Evolutionary conservation across 176 grass and related monocot genomes (phyloP).

Genomic region (Triticum timopheevii): DNA sequence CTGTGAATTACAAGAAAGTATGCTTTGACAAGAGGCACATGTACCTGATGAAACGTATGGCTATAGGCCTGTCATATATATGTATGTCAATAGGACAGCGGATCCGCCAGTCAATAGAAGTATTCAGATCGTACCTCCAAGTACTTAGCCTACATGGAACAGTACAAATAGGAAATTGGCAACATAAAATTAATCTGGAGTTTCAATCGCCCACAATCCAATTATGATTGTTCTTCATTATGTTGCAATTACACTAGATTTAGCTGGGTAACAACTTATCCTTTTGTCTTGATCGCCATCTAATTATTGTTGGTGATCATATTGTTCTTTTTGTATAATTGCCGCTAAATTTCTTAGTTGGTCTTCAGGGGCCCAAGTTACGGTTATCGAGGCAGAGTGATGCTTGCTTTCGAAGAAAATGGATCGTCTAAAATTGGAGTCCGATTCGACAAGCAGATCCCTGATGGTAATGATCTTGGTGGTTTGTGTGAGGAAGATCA

Average conservation of each 20-base stretch:
- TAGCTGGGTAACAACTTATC: background rate
- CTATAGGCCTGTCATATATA: background rate
- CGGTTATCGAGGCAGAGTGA: constrained; percentile 84
- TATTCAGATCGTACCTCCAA: background rate
- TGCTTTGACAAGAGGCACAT: constrained; percentile 21
- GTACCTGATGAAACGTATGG: background rate
- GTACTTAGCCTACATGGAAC: constrained; percentile 7
- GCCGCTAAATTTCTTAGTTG: constrained; percentile 16
- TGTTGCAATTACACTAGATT: background rate
- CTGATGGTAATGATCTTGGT: constrained; percentile 97
- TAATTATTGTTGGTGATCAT: background rate
- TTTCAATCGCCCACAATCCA: background rate
- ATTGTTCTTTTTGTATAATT: constrained; percentile 3
- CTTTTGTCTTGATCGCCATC: constrained; percentile 5
- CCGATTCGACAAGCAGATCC: constrained; percentile 92
- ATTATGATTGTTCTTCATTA: background rate
- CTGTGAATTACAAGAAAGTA: background rate
- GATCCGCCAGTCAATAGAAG: background rate
- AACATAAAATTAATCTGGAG: background rate
- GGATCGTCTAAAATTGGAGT: constrained; percentile 96
- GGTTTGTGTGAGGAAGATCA: constrained; percentile 96
- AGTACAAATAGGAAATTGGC: background rate
- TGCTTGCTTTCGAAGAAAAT: constrained; percentile 98
- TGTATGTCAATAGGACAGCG: background rate
- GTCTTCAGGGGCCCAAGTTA: constrained; percentile 74